Evolutionary conservation across 805 yeast genomes (phyloP).

Genomic region (Zygoascus flipseniorum): DNA sequence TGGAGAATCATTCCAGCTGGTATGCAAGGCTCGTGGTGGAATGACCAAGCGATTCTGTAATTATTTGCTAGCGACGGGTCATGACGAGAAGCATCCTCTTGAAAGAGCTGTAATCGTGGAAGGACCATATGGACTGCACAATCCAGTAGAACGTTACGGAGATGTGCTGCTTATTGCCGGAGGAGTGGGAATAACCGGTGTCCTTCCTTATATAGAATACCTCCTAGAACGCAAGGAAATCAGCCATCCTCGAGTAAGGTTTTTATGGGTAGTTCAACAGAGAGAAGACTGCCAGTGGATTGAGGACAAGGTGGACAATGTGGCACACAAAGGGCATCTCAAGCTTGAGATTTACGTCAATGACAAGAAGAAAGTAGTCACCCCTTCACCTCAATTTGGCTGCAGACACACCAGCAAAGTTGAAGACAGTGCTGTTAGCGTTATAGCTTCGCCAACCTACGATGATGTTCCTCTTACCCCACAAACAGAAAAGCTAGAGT

Average conservation of each 20-base stretch:
- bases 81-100: slow-evolving; percentile 24
- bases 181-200: slow-evolving; percentile 58
- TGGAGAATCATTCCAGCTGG: slow-evolving; percentile 38
- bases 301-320: slow-evolving; percentile 14
- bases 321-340: slow-evolving; percentile 25
- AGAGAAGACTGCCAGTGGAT: slow-evolving; percentile 12
- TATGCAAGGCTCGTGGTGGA: slow-evolving; percentile 46
- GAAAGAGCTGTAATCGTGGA: slow-evolving; percentile 41
- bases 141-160: slow-evolving; percentile 40
- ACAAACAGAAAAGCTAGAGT: neutral
- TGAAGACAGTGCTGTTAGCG: neutral
- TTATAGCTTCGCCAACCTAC: neutral
- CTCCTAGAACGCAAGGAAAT: slow-evolving; percentile 13
- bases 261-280: slow-evolving; percentile 25
- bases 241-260: slow-evolving; percentile 12
- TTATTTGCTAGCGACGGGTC: slow-evolving; percentile 27
- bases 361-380: neutral
- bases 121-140: slow-evolving; percentile 51
- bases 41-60: slow-evolving; percentile 37
- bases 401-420: neutral
- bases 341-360: slow-evolving; percentile 11
- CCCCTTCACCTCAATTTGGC: neutral
- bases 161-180: slow-evolving; percentile 49
- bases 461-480: neutral
- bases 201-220: slow-evolving; percentile 38